Evolutionary conservation across 192 early-diverging fungal species (phyloP), one percentile per base, ranked within the genome.

Genomic region (Backusella parvicylindrica): DNA sequence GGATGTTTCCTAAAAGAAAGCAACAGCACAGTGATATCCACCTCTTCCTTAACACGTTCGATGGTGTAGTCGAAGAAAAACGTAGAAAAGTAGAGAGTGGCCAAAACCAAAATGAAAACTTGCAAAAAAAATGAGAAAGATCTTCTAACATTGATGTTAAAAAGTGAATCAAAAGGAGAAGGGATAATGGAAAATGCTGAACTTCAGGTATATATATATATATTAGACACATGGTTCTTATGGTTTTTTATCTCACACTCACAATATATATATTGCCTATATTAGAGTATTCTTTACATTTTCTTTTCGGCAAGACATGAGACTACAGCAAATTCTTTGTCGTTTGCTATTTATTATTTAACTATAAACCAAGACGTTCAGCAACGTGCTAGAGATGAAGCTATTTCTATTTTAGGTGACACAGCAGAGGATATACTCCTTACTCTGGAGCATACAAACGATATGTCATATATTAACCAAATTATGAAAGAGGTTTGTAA

Each of bases 271-370:
- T 32, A 15, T 66, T 41, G 8, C 16, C 32, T 3, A 43, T 37
- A 6, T n/a, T 67, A 75, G 74, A 66, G 74, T 23, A 75, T 68
- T 33, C 43, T 75, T 3, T 75, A 66, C 50, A 78, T 86, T 56
- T 89, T 90, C 77, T 89, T 87, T 38, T 79, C 88, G 56, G 89
- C 87, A 5, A 87, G 86, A 36, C 83, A 87, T 37, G 87, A 89
- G 47, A 89, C 86, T 32, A 89, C 87, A 7, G 87, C 88, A 47
- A 86, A 86, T 53, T 77, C 87, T 43, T 79, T 91, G 38, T 77
- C 86, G 2, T 80, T 80, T 66, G 40, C 83, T 31, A 75, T 88
- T 36, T 83, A 83, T 56, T 80, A 84, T 65, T 79, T 90, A n/a
- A 86, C 88, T 6, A 72, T 71, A 36, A 77, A 88, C 12, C 71